Base-by-base conservation (phyloP, 768 basidiomycete species). In the Trametes villosa region DNA sequence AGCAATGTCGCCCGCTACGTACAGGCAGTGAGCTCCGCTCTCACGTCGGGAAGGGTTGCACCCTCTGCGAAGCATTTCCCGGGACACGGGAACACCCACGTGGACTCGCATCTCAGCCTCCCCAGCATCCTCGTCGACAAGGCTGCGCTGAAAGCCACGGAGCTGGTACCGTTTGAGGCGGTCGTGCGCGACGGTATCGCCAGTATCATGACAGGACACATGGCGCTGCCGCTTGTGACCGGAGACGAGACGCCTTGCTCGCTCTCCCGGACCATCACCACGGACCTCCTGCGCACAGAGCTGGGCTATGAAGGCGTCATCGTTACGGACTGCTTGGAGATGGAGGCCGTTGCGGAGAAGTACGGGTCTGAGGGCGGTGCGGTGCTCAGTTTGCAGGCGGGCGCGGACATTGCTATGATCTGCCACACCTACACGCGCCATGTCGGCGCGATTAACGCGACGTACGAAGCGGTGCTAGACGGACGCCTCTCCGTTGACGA, bases 251-350 rank as follows among this genome's bases (percentile, higher is more conserved):
- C 75, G 4, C 88, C 89, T 4, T 79, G 79, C 30, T 90, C 89
- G 7, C 77, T 89, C 24, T 86, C 86, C 1, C 70, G 73, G 2
- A 65, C 65, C 41, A 79, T 88, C 26, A 86, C 83, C 27, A 84
- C 77, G 0, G 80, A 72, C 15, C 68, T 89, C 13, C 72, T 89
- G 42, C 78, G 86, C 44, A 70, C 73, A 2, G 76, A 81, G 41
- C 62, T 90, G 66, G 75, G 75, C 0, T 91, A 80, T 70, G 49
- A 75, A 4, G 87, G 87, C 0, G 80, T 90, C 36, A 71, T 88
- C 22, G 87, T 89, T 29, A 89, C 89, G 1, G 89, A 90, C 68
- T 90, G 89, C 67, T 73, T 91, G 24, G 88, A 90, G 73, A 90
- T 91, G 89, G 86, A 86, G 48, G 88, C 89, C 12, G 81, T 90